A percentile compares a stretch with the other conserved stretches of the same genome.
Conservation (phyloP, 192 early-diverging fungal genomes). For the Entophlyctis helioformis region DNA sequence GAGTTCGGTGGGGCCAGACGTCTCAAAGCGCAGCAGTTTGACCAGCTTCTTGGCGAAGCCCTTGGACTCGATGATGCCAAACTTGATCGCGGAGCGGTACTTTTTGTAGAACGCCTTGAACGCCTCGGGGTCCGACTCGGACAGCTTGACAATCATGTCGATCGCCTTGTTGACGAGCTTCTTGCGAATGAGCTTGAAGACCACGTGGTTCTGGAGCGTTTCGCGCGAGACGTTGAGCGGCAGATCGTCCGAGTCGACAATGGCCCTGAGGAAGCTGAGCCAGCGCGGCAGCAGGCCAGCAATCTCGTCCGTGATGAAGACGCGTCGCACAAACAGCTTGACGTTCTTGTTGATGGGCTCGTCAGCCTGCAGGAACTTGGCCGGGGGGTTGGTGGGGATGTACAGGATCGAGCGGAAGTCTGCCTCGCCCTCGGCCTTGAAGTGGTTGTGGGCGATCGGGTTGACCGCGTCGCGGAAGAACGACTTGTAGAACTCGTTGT, state of each 20-base stretch:
- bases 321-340: slow-evolving; percentile 89
- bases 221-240: slow-evolving; percentile 98
- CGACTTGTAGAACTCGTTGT: slow-evolving; percentile 80
- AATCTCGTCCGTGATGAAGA: slow-evolving; percentile 93
- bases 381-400: slow-evolving; percentile 53
- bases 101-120: slow-evolving; percentile 52
- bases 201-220: slow-evolving; percentile 80
- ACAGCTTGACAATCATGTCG: slow-evolving; percentile 67
- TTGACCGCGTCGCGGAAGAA: slow-evolving; percentile 58
- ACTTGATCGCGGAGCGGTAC: slow-evolving; percentile 67
- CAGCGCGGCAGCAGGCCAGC: slow-evolving; percentile 78
- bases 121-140: slow-evolving; percentile 31
- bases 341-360: slow-evolving; percentile 50
- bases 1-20: slow-evolving; percentile 35
- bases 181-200: slow-evolving; percentile 73
- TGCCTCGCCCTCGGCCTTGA: slow-evolving; percentile 86
- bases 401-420: slow-evolving; percentile 86
- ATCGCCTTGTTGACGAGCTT: slow-evolving; percentile 82
- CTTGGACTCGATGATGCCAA: slow-evolving; percentile 80
- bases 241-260: slow-evolving; percentile 93
- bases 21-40: slow-evolving; percentile 70
- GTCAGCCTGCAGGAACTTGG: slow-evolving; percentile 20
- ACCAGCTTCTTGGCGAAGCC: slow-evolving; percentile 53
- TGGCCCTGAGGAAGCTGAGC: slow-evolving; percentile 83
- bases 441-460: slow-evolving; percentile 78